phyloP scores from a whole-genome alignment of 2,329 filamentous ascomycete species.

The Apiospora aurea region DNA sequence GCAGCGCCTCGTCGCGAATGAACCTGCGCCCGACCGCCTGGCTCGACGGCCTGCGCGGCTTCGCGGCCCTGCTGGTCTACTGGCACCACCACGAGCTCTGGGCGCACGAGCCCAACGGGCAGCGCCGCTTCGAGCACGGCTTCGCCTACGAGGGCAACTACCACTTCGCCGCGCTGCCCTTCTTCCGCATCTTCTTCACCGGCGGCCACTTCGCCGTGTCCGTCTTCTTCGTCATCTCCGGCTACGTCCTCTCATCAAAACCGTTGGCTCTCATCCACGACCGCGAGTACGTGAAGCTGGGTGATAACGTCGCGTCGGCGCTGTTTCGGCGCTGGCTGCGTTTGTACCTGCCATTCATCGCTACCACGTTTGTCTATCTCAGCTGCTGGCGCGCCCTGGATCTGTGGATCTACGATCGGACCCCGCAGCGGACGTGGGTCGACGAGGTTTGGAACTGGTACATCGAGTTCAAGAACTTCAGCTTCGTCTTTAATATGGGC shows the following conservation, averaged over 20 bases:
- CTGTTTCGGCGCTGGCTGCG: constrained; percentile 58
- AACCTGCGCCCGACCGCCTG: constrained; percentile 61
- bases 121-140: constrained; percentile 57
- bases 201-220: constrained; percentile 68
- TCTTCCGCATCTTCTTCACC: constrained; percentile 65
- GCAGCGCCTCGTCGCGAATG: constrained; percentile 26
- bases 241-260: constrained; percentile 62
- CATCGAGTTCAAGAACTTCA: constrained; percentile 71
- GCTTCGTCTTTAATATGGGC: constrained; percentile 67
- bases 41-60: constrained; percentile 70
- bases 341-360: constrained; percentile 59
- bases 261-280: constrained; percentile 54
- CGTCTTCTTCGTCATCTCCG: constrained; percentile 64
- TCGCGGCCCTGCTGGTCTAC: constrained; percentile 72
- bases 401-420: constrained; percentile 49
- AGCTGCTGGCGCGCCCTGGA: constrained; percentile 61
- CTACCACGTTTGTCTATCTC: constrained; percentile 61
- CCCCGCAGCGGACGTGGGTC: constrained; percentile 48
- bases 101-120: constrained; percentile 53
- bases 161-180: constrained; percentile 61
- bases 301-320: constrained; percentile 54
- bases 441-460: constrained; percentile 60
- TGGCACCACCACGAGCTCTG: constrained; percentile 66
- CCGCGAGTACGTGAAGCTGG: constrained; percentile 49
- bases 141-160: constrained; percentile 58